These are phyloP conservation scores for Mortierella sp. DNA, from an alignment of 371 early-diverging fungal genomes.

Conservation along the genomic window DNA sequence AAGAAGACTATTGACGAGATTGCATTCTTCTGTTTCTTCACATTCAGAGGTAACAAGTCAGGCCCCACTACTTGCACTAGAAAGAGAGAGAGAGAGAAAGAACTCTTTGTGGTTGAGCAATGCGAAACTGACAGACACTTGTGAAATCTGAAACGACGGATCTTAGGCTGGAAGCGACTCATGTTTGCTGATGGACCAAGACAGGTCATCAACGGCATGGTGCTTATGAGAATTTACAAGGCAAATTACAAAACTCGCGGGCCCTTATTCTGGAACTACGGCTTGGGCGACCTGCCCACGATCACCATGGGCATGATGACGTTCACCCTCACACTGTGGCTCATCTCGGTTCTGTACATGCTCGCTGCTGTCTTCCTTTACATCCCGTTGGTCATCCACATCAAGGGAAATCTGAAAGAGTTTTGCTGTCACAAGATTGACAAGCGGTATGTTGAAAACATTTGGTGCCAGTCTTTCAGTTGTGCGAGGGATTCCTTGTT, in stretches of 20 bases:
- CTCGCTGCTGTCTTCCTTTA: conserved; percentile 77
- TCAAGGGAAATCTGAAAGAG: conserved; percentile 91
- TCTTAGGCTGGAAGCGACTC: conserved; percentile 83
- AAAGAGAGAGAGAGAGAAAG: no score
- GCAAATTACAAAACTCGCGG: not conserved
- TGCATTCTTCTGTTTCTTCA: conserved; percentile 90
- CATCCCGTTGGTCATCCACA: conserved; percentile 80
- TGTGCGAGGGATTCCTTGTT: not conserved
- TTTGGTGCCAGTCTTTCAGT: not conserved
- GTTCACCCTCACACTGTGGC: conserved; percentile 51
- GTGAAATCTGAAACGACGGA: not conserved
- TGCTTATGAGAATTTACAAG: conserved; percentile 21
- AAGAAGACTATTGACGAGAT: conserved; percentile 72
- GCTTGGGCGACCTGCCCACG: not conserved
- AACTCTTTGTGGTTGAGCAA: not conserved
- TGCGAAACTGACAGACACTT: not conserved
- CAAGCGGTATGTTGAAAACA: conserved; percentile 66
- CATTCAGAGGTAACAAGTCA: conserved; percentile 63
- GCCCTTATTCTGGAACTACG: conserved; percentile 5
- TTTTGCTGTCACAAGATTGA: conserved; percentile 93
- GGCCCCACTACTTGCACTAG: no score
- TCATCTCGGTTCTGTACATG: conserved; percentile 58
- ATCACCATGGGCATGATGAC: conserved; percentile 39
- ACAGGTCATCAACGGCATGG: conserved; percentile 71
- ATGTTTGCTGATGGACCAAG: conserved; percentile 89